Percentiles rank a stretch among this genome's conserved stretches.
These are phyloP conservation scores for Arxiozyma heterogenica DNA, from an alignment of 1,139 yeast genomes.

Conservation along the genomic window DNA sequence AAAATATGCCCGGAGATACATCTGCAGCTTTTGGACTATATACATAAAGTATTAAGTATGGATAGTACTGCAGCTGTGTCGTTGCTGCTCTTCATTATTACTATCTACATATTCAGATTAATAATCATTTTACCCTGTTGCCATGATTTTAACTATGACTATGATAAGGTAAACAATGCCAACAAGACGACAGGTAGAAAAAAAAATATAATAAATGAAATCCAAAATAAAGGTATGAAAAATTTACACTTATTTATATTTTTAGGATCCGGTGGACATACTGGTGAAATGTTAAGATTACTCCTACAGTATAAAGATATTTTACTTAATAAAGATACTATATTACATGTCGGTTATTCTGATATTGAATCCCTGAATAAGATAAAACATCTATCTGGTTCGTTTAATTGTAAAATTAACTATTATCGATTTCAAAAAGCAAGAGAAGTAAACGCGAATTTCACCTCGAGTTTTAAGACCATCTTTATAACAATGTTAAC, in stretches of 20 bases:
- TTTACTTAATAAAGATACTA: slow-evolving; percentile 17
- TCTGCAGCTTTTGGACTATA: too few species aligned
- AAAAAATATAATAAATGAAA: neutral
- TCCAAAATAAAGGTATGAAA: neutral
- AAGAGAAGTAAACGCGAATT: slow-evolving; percentile 41
- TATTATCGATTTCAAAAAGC: slow-evolving; percentile 56
- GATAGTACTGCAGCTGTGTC: neutral
- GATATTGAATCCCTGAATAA: slow-evolving; percentile 19
- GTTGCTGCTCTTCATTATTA: slow-evolving; percentile 4
- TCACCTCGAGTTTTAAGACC: slow-evolving; percentile 17
- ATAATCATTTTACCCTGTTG: slow-evolving; percentile 12
- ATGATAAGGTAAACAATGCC: neutral
- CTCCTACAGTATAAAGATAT: slow-evolving; percentile 35
- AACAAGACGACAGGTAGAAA: neutral
- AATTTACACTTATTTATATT: slow-evolving; percentile 37
- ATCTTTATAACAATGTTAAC: slow-evolving; percentile 17
- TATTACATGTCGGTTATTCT: slow-evolving; percentile 28
- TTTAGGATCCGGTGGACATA: slow-evolving; percentile 87
- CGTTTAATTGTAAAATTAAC: slow-evolving; percentile 17
- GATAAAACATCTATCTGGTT: slow-evolving; percentile 27
- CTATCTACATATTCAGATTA: slow-evolving; percentile 9
- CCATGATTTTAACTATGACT: neutral
- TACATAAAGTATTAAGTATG: neutral
- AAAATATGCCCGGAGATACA: too few species aligned
- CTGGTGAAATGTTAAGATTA: slow-evolving; percentile 85